Base-by-base conservation (phyloP, 2,329 filamentous ascomycete species). In the Colletotrichum sp. region DNA sequence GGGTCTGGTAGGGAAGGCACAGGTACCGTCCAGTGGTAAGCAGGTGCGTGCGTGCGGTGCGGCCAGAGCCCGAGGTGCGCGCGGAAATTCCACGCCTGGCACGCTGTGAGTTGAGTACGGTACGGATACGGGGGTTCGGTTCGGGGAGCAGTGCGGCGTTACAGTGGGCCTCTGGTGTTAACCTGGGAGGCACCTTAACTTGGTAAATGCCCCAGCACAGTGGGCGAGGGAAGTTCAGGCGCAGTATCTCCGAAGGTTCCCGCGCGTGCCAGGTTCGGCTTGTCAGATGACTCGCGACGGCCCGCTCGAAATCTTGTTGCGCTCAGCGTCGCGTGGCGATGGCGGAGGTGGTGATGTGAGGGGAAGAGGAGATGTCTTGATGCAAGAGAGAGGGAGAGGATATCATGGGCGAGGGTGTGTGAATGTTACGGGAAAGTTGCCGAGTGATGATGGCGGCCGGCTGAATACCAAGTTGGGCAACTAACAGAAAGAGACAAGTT, bases 261-360 rank as follows among this genome's bases (percentile, higher is more conserved):
- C 70, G 70, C 64, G 65, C 7, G 21, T 48, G 43, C 64, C 70
- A 69, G 64, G 70, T 60, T 73, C 64, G 74, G 24, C 18, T 30
- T 60, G 74, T 75, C 70, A 59, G 70, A 75, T 75, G 74, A 75
- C 70, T 75, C 74, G 74, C 74, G 59, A 75, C 64, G 70, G 74
- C 70, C 74, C 70, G 74, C 70, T 73, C 26, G 64, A 75, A 74
- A 75, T 60, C 57, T 63, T 68, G 70, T 30, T 68, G 61, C 61
- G 69, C 7, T 57, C 48, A 34, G 12, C 39, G 28, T 39, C 36
- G 57, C 57, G 64, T 36, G 66, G 64, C 55, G 39, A 61, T 59
- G 36, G 16, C 36, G 39, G 18, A 59, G 28, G 28, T 24, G 65
- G 57, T 36, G 43, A 68, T 55, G 65, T 39, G 21, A 48, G 36